These are phyloP conservation scores for Globisporangium splendens DNA, from an alignment of 352 stramenopile species.

Conservation along the genomic window DNA sequence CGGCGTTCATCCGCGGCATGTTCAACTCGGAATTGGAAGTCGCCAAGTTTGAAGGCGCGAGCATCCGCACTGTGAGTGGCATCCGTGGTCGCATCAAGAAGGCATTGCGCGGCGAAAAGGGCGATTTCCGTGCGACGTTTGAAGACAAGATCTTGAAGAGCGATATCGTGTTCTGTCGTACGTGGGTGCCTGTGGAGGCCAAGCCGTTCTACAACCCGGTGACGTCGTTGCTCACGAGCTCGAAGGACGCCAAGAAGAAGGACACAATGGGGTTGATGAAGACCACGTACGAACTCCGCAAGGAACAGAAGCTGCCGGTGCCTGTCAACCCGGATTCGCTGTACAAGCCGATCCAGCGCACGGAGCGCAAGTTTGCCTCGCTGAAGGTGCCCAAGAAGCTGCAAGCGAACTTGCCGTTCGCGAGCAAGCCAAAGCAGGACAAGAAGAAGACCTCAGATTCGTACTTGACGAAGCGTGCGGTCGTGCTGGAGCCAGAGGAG, in stretches of 20 bases:
- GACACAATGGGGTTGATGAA: slow-evolving; percentile 87
- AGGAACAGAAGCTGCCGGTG: slow-evolving; percentile 93
- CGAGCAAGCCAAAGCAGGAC: slow-evolving; percentile 95
- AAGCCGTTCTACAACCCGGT: slow-evolving; percentile 99
- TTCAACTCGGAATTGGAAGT: slow-evolving; percentile 96
- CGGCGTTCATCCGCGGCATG: slow-evolving; percentile 97
- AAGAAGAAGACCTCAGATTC: slow-evolving; percentile 84
- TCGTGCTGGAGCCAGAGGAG: slow-evolving; percentile 95
- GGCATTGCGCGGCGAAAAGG: slow-evolving; percentile 88
- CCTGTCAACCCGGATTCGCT: slow-evolving; percentile 97
- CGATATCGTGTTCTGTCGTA: slow-evolving; percentile 99
- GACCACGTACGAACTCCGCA: slow-evolving; percentile 93
- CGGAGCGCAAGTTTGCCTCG: slow-evolving; percentile 89
- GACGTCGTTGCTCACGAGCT: slow-evolving; percentile 66
- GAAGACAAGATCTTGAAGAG: slow-evolving; percentile 99
- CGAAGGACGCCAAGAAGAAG: slow-evolving; percentile 48
- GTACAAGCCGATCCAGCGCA: slow-evolving; percentile 98
- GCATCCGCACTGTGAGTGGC: slow-evolving; percentile 97
- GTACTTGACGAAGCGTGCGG: slow-evolving; percentile 87
- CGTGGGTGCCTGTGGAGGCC: slow-evolving; percentile 98
- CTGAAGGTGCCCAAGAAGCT: slow-evolving; percentile 97
- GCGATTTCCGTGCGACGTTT: slow-evolving; percentile 98
- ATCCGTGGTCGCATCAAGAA: slow-evolving; percentile 99
- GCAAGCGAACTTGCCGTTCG: slow-evolving; percentile 95
- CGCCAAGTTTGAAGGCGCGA: slow-evolving; percentile 96